phyloP scores from a whole-genome alignment of 257 asterid genomes.

The Solanum bulbocastanum region DNA sequence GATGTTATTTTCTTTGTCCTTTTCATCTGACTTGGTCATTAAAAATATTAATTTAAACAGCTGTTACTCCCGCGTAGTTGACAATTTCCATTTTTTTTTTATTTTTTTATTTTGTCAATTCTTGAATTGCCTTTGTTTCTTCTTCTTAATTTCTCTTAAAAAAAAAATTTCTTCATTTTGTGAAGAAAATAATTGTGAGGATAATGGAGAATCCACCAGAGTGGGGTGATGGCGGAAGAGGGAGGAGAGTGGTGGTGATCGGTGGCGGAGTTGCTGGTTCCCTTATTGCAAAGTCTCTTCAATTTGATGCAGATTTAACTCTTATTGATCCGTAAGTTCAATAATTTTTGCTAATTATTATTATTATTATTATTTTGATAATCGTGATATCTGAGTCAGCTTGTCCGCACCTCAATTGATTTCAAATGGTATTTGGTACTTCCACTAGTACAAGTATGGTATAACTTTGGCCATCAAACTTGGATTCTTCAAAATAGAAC shows the following conservation, averaged over 20 bases:
- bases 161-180: neutral
- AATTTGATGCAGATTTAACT: slow-evolving; percentile 67
- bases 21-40: neutral
- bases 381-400: no score
- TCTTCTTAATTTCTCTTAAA: neutral
- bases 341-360: no score
- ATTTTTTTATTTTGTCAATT: neutral
- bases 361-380: no score
- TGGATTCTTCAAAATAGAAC: neutral
- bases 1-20: neutral
- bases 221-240: slow-evolving; percentile 40
- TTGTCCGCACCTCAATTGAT: neutral
- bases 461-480: neutral
- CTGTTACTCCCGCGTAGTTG: neutral
- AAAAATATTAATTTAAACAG: neutral
- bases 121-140: neutral
- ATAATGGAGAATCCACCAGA: slow-evolving; percentile 31
- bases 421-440: neutral
- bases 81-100: neutral
- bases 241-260: slow-evolving; percentile 79
- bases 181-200: neutral
- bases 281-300: slow-evolving; percentile 69
- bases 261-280: slow-evolving; percentile 94
- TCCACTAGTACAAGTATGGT: neutral
- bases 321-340: slow-evolving; percentile 65